Base-by-base conservation (phyloP, 306 rosid species). In the Malus sylvestris region DNA sequence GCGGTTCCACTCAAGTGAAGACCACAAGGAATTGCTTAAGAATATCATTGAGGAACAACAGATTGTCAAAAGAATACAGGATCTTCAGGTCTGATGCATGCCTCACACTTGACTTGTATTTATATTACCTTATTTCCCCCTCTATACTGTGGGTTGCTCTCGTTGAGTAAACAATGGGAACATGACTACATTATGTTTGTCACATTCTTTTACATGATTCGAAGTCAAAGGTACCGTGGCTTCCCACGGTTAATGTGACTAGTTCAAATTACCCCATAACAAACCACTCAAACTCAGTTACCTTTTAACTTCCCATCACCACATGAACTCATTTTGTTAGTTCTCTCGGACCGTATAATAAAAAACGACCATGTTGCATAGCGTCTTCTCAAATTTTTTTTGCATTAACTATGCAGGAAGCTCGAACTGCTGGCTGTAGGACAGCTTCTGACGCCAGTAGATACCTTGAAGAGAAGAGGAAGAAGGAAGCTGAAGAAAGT, bases 1-100 rank as follows among this genome's bases (percentile, higher is more conserved):
- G 88, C 86, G 96, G 81, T 94, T 83, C 86, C 98, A 94, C 81
- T 87, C 94, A 27, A 89, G 84, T 70, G 88, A 88, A 81, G 89
- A 87, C 53, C 98, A 91, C n/a, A 76, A 72, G 74, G 87, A 87
- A 63, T 85, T 94, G 67, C 83, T 91, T 35, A 89, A 81, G 68
- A 85, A 57, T 81, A 67, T 90, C 57, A 86, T 94, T 73, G 90
- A 90, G 83, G 97, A 94, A 77, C 92, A 91, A 72, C 91, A 79
- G 10, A 79, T 91, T 59, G 71, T 85, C 73, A 88, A 85, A 82
- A 88, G 88, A 85, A 84, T 94, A 83, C 87, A 90, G 72, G 93
- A 94, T 81, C 94, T 94, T 27, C 89, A 91, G 97, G 98, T 94
- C 52, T 46, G 72, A 70, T 33, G 57, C 72, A 45, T 65, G 40